Evolutionary conservation across 2,329 filamentous ascomycete species (phyloP), one percentile per base, ranked within the genome.

Genomic region (Clonostachys rhizophaga): DNA sequence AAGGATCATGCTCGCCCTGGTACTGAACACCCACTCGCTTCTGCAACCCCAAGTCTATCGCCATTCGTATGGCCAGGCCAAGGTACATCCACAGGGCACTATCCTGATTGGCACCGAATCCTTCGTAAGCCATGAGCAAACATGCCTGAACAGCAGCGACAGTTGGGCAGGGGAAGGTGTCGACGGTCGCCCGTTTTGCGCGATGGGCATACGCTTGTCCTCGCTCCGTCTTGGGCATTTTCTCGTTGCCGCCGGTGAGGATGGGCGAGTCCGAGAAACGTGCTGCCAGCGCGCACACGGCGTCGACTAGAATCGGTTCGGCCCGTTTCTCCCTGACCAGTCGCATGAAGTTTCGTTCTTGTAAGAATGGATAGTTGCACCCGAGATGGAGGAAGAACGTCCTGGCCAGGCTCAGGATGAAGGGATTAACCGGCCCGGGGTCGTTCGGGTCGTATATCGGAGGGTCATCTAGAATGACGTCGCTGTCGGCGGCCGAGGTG

Each of bases 41-140:
- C 55, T 92, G 88, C 53, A 95, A 74, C 1, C 91, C 90, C 10
- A 95, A 67, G 58, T 91, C 86, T 50, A 89, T 80, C 1, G 86
- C 86, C 82, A 91, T 87, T 13, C 90, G 84, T 50, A 95, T 95
- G 0, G 90, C 86, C 45, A 92, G 84, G 0, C 90, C 91, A 2
- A 95, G 74, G 59, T 95, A 95, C 89, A 95, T 95, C 90, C 91
- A 96, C 7, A 96, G 66, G 1, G 89, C 89, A 61, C 89, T 95
- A 58, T 95, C 91, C 56, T 91, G 88, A 54, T 89, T 89, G 11
- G 88, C 87, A 2, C 90, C 91, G 55, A 96, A 95, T 40, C 91
- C 86, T 54, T 95, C 89, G 58, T 95, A 95, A 0, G 89, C 90
- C 67, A 96, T 80, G 30, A 96, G 69, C 11, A 95, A 67, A 43